Percentiles rank a stretch among this genome's conserved stretches.
These are phyloP conservation scores for Pistacia integerrima DNA, from an alignment of 345 rosid species.

Conservation along the genomic window DNA sequence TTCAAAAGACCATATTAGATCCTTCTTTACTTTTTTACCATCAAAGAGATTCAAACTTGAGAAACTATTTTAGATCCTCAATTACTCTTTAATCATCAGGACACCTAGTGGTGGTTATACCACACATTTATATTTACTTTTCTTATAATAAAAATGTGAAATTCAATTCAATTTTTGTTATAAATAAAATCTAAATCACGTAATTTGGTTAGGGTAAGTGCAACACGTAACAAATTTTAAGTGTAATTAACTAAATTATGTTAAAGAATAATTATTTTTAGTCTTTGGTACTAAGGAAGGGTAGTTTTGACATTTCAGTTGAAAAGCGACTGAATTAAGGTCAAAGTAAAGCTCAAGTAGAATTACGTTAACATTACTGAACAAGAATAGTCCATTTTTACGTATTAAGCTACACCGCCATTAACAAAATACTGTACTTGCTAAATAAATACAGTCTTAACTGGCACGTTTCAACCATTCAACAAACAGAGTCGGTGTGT, in stretches of 20 bases:
- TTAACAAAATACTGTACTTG: background rate
- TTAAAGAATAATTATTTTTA: no score
- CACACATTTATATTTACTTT: background rate
- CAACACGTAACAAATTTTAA: no score
- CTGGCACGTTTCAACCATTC: constrained; percentile 18
- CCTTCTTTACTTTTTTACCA: no score
- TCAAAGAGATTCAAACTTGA: no score
- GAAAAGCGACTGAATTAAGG: background rate
- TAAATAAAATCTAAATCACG: no score
- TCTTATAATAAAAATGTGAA: background rate
- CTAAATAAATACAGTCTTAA: background rate
- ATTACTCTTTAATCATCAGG: no score
- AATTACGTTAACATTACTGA: background rate
- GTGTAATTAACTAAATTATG: no score
- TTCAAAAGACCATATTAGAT: no score
- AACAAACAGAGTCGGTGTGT: constrained; percentile 14
- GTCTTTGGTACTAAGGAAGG: background rate
- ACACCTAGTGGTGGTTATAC: no score
- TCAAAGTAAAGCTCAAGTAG: background rate
- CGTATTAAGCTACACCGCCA: background rate
- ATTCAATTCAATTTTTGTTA: no score
- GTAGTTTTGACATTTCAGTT: background rate
- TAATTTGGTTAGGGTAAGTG: no score
- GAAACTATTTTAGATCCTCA: no score
- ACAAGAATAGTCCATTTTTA: background rate